These are phyloP conservation scores for Hypoxylon subgilvum DNA, from an alignment of 495 filamentous ascomycete species.

Conservation along the genomic window DNA sequence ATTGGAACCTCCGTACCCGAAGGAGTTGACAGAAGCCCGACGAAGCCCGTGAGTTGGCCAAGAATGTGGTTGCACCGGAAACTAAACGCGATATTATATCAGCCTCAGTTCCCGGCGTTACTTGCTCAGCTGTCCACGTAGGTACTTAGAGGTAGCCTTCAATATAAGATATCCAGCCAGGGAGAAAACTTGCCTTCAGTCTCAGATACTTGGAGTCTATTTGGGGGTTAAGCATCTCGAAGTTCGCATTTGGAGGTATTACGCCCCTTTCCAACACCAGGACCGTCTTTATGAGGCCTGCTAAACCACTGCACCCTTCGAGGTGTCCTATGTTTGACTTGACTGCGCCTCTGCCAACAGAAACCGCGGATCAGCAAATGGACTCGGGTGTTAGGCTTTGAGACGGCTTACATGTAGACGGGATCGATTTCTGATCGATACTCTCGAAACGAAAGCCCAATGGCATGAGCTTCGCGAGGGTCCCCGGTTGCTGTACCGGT, in stretches of 20 bases:
- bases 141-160: neutral
- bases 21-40: constrained; percentile 59
- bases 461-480: constrained; percentile 56
- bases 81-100: constrained; percentile 15
- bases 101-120: neutral
- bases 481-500: constrained; percentile 61
- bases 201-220: constrained; percentile 34
- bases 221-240: constrained; percentile 53
- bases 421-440: constrained; percentile 27
- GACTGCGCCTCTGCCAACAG: constrained; percentile 52
- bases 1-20: constrained; percentile 64
- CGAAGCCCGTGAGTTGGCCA: constrained; percentile 41
- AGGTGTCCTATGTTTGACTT: constrained; percentile 61
- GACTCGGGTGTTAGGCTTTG: neutral
- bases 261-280: constrained; percentile 55
- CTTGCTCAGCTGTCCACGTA: too few relatives aligned
- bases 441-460: constrained; percentile 42
- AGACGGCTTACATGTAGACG: constrained; percentile 43
- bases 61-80: neutral
- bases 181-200: neutral
- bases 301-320: constrained; percentile 55
- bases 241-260: constrained; percentile 47
- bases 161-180: neutral
- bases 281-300: constrained; percentile 57
- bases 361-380: constrained; percentile 8